Evolutionary conservation across 1,139 yeast genomes (phyloP).

Genomic region (Entelexis paramagnoliae): DNA sequence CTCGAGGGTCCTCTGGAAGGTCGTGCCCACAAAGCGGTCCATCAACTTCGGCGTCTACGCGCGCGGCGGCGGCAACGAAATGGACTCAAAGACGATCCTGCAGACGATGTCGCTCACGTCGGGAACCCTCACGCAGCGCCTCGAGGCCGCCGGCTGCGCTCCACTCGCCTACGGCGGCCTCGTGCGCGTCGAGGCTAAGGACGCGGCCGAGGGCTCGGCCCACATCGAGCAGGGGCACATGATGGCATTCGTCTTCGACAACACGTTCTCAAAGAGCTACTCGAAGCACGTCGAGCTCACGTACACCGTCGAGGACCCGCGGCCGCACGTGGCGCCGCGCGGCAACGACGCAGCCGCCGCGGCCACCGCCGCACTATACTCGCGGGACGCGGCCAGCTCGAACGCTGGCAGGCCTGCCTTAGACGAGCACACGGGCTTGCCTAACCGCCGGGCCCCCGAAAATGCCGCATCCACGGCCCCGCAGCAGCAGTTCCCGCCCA

Average conservation of each 20-base stretch:
- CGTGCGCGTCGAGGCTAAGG: slow-evolving; percentile 31
- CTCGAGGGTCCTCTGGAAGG: slow-evolving; percentile 62
- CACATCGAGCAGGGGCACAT: slow-evolving; percentile 45
- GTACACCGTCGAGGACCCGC: slow-evolving; percentile 12
- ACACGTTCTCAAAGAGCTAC: slow-evolving; percentile 76
- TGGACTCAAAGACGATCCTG: neutral
- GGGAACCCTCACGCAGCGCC: slow-evolving; percentile 35
- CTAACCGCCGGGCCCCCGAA: neutral
- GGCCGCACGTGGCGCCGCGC: neutral
- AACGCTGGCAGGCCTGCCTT: neutral
- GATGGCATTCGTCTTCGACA: slow-evolving; percentile 85
- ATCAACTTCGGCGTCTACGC: slow-evolving; percentile 40
- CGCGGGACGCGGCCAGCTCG: neutral
- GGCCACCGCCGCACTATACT: slow-evolving; percentile 8
- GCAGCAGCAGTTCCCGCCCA: slow-evolving; percentile 1
- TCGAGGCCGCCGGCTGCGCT: slow-evolving; percentile 31
- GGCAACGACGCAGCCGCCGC: slow-evolving; percentile 8
- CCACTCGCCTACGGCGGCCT: slow-evolving; percentile 30
- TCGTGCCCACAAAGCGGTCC: slow-evolving; percentile 76
- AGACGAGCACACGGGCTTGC: neutral
- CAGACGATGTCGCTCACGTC: slow-evolving; percentile 30
- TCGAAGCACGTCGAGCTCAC: slow-evolving; percentile 66
- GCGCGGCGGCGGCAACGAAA: slow-evolving; percentile 13
- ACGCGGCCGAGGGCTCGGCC: slow-evolving; percentile 44
- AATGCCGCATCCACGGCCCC: neutral